Evolutionary conservation across 129 eudicot species (phyloP), one percentile per base, ranked within the genome.

Genomic region (Logfia minima): DNA sequence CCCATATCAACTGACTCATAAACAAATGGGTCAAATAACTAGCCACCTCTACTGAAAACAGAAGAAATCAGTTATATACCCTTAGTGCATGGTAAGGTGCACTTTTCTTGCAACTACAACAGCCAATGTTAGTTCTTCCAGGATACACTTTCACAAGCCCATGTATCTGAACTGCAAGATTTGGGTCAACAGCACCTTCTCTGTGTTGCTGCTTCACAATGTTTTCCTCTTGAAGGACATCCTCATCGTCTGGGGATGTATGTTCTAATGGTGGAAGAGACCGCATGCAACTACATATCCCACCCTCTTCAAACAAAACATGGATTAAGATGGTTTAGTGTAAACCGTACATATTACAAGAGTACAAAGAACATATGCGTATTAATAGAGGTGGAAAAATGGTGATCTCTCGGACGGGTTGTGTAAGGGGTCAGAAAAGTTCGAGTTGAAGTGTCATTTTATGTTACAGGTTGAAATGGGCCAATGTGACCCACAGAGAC

Each of bases 161-260:
- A 14, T 87, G 92, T 80, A 91, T 76, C 76, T 95, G 99, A 82
- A 85, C 96, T 56, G 97, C 97, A 82, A 91, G 79, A 81, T 81
- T 76, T 62, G 96, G 80, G 83, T 89, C 90, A 51, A 81, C 67
- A 53, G 6, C 74, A 66, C 94, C 91, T 75, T 85, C 88, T 29
- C 72, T 52, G 28, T 86, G 82, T 82, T 89, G 92, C 78, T 82
- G 90, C 68, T 91, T 91, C 68, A 95, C 97, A 24, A 53, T 76
- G 71, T 84, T 89, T 88, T 95, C 99, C 79, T 91, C 99, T 77
- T 86, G 81, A 72, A 77, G 96, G 39, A 95, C 99, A 80, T 95
- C 97, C 80, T 84, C 96, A 31, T 95, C 99, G 70, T 91, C 92
- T 39, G 96, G 92, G 24, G 85, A 43, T 11, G 65, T 81, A 63